Evolutionary conservation across 2,329 filamentous ascomycete genomes (phyloP).

Genomic region (Orbilia quercus): DNA sequence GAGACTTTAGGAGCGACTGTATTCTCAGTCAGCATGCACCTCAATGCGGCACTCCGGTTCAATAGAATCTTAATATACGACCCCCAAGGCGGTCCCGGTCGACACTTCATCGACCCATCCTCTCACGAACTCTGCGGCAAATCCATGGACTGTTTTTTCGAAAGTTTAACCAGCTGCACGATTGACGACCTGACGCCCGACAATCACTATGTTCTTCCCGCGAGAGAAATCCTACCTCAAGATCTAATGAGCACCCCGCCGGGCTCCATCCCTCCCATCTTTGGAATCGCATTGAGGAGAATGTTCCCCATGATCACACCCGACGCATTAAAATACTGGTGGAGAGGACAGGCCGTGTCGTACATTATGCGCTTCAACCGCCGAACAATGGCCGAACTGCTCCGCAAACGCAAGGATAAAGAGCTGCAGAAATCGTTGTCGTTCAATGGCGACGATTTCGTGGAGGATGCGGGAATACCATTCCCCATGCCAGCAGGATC

Average conservation of each 20-base stretch:
- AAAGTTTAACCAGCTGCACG: slow-evolving; percentile 56
- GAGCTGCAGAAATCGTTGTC: slow-evolving; percentile 34
- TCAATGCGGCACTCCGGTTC: slow-evolving; percentile 57
- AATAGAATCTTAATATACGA: slow-evolving; percentile 57
- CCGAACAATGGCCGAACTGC: slow-evolving; percentile 50
- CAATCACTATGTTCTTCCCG: slow-evolving; percentile 37
- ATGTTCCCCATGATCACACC: slow-evolving; percentile 56
- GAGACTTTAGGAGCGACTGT: slow-evolving; percentile 40
- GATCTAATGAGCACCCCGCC: slow-evolving; percentile 50
- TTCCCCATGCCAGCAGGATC: slow-evolving; percentile 58
- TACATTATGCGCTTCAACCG: slow-evolving; percentile 59
- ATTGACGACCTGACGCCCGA: slow-evolving; percentile 46
- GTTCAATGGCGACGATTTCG: slow-evolving; percentile 33
- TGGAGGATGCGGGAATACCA: slow-evolving; percentile 45
- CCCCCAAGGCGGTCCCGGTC: slow-evolving; percentile 50
- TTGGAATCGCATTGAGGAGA: slow-evolving; percentile 48
- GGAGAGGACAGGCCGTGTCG: slow-evolving; percentile 57
- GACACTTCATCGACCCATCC: slow-evolving; percentile 55
- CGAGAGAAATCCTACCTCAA: slow-evolving; percentile 17
- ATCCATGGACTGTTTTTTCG: slow-evolving; percentile 59
- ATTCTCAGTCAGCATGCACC: slow-evolving; percentile 52
- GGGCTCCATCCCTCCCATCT: slow-evolving; percentile 46
- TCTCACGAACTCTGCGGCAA: slow-evolving; percentile 49
- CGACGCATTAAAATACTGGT: slow-evolving; percentile 59
- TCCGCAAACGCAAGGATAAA: slow-evolving; percentile 29